Evolutionary conservation across 768 basidiomycete genomes (phyloP), one percentile per base, ranked within the genome.

Genomic region (Termitomyces sp.): DNA sequence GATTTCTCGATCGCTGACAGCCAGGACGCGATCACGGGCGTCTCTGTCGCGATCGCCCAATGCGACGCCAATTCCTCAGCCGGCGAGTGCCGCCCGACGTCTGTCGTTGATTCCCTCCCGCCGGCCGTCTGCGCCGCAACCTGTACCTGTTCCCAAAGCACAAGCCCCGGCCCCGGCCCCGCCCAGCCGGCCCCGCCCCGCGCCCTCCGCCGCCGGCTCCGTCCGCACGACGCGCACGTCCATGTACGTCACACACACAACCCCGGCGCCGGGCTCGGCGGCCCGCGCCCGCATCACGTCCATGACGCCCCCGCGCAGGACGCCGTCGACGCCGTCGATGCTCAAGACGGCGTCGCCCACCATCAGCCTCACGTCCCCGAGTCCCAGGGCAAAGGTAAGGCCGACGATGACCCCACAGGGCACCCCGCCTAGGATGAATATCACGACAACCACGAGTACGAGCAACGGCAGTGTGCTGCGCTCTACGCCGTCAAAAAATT

Each of bases 41-140:
- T n/a, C 12, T 32, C 61, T 65, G 22, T 55, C 60, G 33, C 75
- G 80, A 33, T 80, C 81, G 8, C 77, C 77, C n/a, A 82, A 82
- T 65, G 78, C 78, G 33, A 80, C 79, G 1, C 79, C 82, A 10
- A 67, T 80, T 42, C 79, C 82, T 13, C 57, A 58, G 13, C 64
- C 72, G 18, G 63, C 71, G 22, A 60, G n/a, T 54, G 53, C 63
- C 26, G 48, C 48, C 48, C 12, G 32, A 49, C 48, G 30, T 24
- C 53, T 30, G 1, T 44, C 58, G 18, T 28, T 73, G 55, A 45
- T 45, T 71, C 74, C 72, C 36, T 69, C 65, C 56, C 72, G 76
- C 18, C 71, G 75, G 18, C 72, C 71, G 40, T 77, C 80, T 2
- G 76, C 75, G 6, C 75, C 80, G 4, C 59, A 60, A 12, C 55